Percentiles rank a stretch among this genome's conserved stretches.
Evolutionary conservation across 768 basidiomycete species (phyloP).

Genomic region (Lactifluus rugatus): DNA sequence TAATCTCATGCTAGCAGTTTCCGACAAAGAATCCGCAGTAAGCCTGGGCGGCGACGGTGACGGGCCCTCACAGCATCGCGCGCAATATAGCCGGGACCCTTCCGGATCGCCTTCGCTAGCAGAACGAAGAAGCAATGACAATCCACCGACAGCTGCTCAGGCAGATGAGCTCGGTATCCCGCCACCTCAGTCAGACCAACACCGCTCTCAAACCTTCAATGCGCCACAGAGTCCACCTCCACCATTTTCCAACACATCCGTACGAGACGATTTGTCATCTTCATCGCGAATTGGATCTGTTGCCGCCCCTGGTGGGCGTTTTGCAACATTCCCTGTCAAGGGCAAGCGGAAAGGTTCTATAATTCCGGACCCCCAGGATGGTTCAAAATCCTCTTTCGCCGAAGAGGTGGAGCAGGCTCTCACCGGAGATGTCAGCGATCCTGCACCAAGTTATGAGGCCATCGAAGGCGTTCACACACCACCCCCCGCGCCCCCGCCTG

Average conservation of each 20-base stretch:
- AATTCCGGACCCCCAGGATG: conserved; percentile 8
- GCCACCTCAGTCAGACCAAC: not conserved
- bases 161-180: conserved; percentile 3
- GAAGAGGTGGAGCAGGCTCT: not conserved
- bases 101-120: not conserved
- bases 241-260: not conserved
- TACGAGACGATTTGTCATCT: not conserved
- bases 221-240: not conserved
- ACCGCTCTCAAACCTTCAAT: not conserved
- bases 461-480: conserved; percentile 28
- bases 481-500: conserved; percentile 35
- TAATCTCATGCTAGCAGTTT: not conserved
- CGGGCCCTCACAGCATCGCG: not conserved
- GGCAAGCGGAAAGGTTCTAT: conserved; percentile 23
- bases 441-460: conserved; percentile 31
- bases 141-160: not conserved
- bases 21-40: not conserved
- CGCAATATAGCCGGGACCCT: not conserved
- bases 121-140: not conserved
- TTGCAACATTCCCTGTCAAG: conserved; percentile 60
- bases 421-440: conserved; percentile 24
- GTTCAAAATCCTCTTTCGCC: conserved; percentile 14
- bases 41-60: not conserved
- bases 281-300: not conserved
- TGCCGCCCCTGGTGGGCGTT: conserved; percentile 36